A percentile compares a stretch with the other conserved stretches of the same genome.
phyloP scores from a whole-genome alignment of 2,329 filamentous ascomycete genomes.

The Penicillium sp. region DNA sequence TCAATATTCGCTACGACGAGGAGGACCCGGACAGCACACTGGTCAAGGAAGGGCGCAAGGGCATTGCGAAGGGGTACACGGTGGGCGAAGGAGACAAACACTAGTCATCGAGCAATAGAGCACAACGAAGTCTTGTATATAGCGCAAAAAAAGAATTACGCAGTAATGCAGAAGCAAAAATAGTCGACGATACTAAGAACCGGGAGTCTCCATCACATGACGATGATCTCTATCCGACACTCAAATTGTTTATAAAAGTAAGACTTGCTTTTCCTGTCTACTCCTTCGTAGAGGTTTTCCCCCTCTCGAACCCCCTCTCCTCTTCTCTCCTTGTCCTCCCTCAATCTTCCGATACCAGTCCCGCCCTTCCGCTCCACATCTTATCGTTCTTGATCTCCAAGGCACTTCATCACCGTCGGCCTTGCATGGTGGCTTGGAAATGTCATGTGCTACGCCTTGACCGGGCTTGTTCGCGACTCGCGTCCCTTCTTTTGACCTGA shows the following conservation, averaged over 20 bases:
- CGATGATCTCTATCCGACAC: conserved; percentile 15
- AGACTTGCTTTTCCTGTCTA: conserved; percentile 1
- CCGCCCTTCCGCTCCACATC: conserved; percentile 20
- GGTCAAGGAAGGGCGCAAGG: conserved; percentile 80
- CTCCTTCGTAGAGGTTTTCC: background rate
- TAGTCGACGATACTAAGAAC: background rate
- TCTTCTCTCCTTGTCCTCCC: conserved; percentile 10
- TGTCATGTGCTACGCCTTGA: conserved; percentile 31
- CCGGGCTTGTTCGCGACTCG: conserved; percentile 28
- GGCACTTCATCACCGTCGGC: conserved; percentile 21
- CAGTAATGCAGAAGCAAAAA: background rate
- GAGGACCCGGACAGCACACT: conserved; percentile 55
- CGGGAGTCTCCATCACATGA: conserved; percentile 23
- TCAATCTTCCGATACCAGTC: conserved; percentile 18
- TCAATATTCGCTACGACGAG: conserved; percentile 57
- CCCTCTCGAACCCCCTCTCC: conserved; percentile 3
- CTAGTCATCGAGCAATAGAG: conserved; percentile 15
- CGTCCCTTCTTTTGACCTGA: conserved; percentile 22
- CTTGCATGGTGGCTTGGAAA: conserved; percentile 27
- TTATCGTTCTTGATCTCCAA: conserved; percentile 16
- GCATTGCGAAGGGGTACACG: conserved; percentile 81
- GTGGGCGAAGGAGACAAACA: conserved; percentile 56
- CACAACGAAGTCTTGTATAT: background rate
- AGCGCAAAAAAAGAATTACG: background rate
- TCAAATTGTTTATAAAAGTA: conserved; percentile 5